Base-by-base conservation (phyloP, 371 early-diverging fungal species). In the Umbelopsis sp. region DNA sequence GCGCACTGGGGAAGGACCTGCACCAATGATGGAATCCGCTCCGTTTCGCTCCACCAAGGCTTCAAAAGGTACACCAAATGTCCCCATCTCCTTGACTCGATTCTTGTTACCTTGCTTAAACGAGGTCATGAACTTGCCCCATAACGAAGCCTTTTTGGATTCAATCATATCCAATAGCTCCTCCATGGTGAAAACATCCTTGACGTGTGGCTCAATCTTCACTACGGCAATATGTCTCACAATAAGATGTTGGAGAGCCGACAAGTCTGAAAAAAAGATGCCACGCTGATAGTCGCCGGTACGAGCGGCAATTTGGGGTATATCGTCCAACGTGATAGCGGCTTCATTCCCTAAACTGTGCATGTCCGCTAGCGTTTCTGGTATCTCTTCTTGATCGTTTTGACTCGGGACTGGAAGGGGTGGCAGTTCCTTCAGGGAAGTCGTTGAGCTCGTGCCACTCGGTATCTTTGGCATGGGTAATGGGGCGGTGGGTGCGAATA, bases 181-280 rank as follows among this genome's bases (percentile, higher is more conserved):
- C 29, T 89, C 87, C 35, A 86, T 72, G 0, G 86, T 79, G 64
- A 90, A 89, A 70, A 78, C 78, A 0, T 86, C 80, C 48, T 83
- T 86, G 29, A 97, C 86, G 63, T 93, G 77, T 16, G 88, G 89
- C 14, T 92, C 88, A 66, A 98, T 79, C 14, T 86, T 85, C 44
- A 91, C 82, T 0, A 94, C 93, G 0, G 97, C 97, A 18, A 94
- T 83, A 70, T 96, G 95, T 48, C 92, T 89, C 53, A 95, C 93
- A 63, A 92, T 92, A 77, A 97, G 90, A 53, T 89, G 86, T 72
- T 95, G 94, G 32, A 96, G 78, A 8, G 92, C 93, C 22, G 92
- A 91, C 20, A 96, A 80, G 69, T 98, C 97, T 20, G 91, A 89
- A 29, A 96, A 75, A 68, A 86, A 91, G 35, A 84, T 74, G 18